Percentiles rank a stretch among this genome's conserved stretches.
Conservation (phyloP, 2,329 filamentous ascomycete genomes). For the Cordyceps tenuipes region DNA sequence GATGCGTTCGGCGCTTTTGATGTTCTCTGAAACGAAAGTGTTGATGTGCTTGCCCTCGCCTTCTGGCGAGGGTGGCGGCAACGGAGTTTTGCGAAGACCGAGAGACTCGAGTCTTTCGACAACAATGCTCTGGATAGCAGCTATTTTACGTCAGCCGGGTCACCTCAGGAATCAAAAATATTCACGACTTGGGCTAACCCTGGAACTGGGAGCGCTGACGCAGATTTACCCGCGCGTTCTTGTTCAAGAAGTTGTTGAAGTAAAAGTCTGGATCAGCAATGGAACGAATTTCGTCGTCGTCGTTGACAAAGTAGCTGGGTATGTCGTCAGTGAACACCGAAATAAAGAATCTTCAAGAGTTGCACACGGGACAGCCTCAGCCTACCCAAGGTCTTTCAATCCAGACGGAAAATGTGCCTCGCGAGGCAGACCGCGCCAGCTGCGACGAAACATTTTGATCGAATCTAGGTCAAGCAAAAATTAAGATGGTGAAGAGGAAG, state of each 20-base stretch:
- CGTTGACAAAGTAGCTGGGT: conserved; percentile 68
- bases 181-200: conserved; percentile 33
- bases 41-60: conserved; percentile 47
- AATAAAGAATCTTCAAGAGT: conserved; percentile 16
- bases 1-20: conserved; percentile 52
- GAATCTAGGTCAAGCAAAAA: neutral
- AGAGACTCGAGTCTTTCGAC: conserved; percentile 51
- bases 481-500: neutral
- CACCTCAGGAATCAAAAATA: neutral
- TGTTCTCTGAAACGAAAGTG: conserved; percentile 51
- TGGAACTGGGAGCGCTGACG: conserved; percentile 62
- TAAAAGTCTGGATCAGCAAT: conserved; percentile 58
- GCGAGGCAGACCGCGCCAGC: conserved; percentile 57
- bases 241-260: conserved; percentile 67
- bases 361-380: conserved; percentile 10
- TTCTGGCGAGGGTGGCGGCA: conserved; percentile 42
- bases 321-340: neutral
- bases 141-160: conserved; percentile 30
- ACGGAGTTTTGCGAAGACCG: conserved; percentile 49
- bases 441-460: conserved; percentile 65
- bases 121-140: conserved; percentile 54
- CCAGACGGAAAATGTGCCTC: conserved; percentile 59
- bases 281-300: conserved; percentile 64
- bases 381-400: conserved; percentile 63
- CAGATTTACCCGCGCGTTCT: conserved; percentile 69